phyloP scores from a whole-genome alignment of 2,329 filamentous ascomycete species.

The Aspergillus ochraceoroseus region DNA sequence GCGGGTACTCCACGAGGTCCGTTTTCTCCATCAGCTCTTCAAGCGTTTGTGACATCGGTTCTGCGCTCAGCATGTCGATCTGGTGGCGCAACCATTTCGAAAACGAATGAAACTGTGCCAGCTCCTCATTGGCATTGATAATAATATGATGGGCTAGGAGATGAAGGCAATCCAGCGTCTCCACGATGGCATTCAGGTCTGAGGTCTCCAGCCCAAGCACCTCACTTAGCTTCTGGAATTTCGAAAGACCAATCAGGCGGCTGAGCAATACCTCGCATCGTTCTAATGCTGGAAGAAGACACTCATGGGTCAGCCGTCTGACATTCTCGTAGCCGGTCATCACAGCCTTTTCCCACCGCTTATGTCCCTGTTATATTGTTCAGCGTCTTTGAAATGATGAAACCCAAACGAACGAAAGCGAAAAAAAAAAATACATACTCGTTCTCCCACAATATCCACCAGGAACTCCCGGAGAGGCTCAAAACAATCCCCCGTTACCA shows the following conservation, averaged over 20 bases:
- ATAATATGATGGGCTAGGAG: conserved; percentile 70
- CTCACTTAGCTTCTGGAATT: conserved; percentile 65
- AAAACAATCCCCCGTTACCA: conserved; percentile 75
- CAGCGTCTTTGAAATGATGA: conserved; percentile 6
- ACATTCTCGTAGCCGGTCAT: conserved; percentile 71
- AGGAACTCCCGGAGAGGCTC: conserved; percentile 79
- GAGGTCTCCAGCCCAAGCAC: conserved; percentile 62
- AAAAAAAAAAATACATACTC: conserved; percentile 50
- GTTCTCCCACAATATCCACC: conserved; percentile 72
- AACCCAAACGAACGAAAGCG: not conserved
- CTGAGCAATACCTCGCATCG: conserved; percentile 75
- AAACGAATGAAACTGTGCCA: conserved; percentile 71
- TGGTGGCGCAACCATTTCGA: conserved; percentile 78
- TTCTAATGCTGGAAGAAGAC: conserved; percentile 82
- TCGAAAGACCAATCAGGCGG: conserved; percentile 75
- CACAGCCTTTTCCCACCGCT: conserved; percentile 90
- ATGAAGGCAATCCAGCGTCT: conserved; percentile 69
- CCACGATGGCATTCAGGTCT: conserved; percentile 58
- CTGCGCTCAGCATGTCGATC: conserved; percentile 69
- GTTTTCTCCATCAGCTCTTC: conserved; percentile 76
- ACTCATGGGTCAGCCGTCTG: conserved; percentile 73
- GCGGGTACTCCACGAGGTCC: conserved; percentile 65
- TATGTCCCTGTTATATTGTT: conserved; percentile 62
- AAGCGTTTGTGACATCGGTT: conserved; percentile 53
- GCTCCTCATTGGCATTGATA: conserved; percentile 66